Evolutionary conservation across 805 yeast species (phyloP).

Genomic region (Sungouiella thailandica): DNA sequence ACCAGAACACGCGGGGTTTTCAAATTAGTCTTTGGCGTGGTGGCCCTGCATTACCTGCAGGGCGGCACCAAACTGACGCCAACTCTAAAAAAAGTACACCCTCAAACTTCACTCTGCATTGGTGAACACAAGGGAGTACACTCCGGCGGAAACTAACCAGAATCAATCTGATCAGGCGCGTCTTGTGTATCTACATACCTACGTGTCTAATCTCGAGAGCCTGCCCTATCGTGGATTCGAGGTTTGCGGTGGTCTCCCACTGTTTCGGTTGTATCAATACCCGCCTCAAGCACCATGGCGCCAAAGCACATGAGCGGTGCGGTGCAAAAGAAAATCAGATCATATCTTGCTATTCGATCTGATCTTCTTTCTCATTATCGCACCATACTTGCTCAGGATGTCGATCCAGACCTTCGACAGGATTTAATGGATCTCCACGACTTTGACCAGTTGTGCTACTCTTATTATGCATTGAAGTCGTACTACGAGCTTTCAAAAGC

Average conservation of each 20-base stretch:
- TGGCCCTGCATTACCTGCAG: not conserved
- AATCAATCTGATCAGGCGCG: too few relatives aligned
- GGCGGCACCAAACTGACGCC: not conserved
- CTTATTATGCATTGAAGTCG: constrained; percentile 20
- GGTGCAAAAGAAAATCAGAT: constrained; percentile 10
- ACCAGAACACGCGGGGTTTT: too few relatives aligned
- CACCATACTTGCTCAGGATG: not conserved
- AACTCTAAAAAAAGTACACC: not conserved
- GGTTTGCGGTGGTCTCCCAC: not conserved
- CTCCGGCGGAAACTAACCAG: too few relatives aligned
- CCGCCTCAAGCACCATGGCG: not conserved
- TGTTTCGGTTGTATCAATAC: constrained; percentile 1
- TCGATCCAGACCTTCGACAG: constrained; percentile 1
- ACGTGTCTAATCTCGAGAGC: too few relatives aligned
- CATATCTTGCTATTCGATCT: constrained; percentile 5
- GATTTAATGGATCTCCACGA: constrained; percentile 16
- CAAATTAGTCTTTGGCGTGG: constrained; percentile 1
- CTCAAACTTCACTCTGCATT: too few relatives aligned
- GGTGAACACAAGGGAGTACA: too few relatives aligned
- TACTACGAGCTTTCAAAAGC: constrained; percentile 20
- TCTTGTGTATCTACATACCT: too few relatives aligned
- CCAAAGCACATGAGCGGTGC: constrained; percentile 7
- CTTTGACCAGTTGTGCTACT: constrained; percentile 24
- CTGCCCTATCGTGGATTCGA: too few relatives aligned
- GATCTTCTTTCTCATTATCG: constrained; percentile 9